phyloP scores from a whole-genome alignment of 1,284 basidiomycete genomes.

The Microbotryum lychnidis-dioicae region DNA sequence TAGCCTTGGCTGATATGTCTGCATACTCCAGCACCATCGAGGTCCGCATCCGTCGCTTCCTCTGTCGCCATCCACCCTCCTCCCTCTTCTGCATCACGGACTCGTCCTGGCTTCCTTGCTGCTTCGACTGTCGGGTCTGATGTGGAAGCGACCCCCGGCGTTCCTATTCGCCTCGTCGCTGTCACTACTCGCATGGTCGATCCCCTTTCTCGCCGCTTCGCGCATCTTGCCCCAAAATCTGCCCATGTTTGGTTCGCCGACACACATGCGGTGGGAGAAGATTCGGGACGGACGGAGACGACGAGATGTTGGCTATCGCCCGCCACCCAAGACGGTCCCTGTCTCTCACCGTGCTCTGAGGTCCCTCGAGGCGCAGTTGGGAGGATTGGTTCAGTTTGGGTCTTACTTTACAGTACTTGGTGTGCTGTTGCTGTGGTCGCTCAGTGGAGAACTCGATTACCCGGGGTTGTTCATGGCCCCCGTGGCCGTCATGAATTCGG shows the following conservation, averaged over 20 bases:
- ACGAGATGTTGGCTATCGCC: slow-evolving; percentile 28
- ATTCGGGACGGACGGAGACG: slow-evolving; percentile 27
- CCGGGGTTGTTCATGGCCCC: slow-evolving; percentile 8
- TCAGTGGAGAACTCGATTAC: slow-evolving; percentile 31
- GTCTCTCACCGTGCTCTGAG: slow-evolving; percentile 26
- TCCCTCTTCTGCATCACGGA: slow-evolving; percentile 28
- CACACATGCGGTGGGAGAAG: slow-evolving; percentile 26
- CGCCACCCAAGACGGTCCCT: slow-evolving; percentile 29
- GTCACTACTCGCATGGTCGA: slow-evolving; percentile 28
- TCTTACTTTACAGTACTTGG: slow-evolving; percentile 31
- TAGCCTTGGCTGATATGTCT: not conserved
- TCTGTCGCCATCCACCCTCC: slow-evolving; percentile 28
- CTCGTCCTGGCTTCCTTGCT: slow-evolving; percentile 26
- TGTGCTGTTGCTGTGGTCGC: slow-evolving; percentile 22
- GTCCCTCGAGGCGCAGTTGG: slow-evolving; percentile 28
- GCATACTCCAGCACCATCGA: slow-evolving; percentile 12
- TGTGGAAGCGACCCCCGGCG: slow-evolving; percentile 15
- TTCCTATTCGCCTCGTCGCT: slow-evolving; percentile 30
- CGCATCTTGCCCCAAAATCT: slow-evolving; percentile 31
- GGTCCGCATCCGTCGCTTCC: slow-evolving; percentile 27
- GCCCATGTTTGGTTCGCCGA: slow-evolving; percentile 29
- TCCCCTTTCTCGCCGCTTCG: slow-evolving; percentile 31
- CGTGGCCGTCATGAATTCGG: slow-evolving; percentile 1
- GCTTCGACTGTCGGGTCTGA: slow-evolving; percentile 19
- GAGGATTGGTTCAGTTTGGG: slow-evolving; percentile 29